Evolutionary conservation across 306 rosid species (phyloP).

Genomic region (Astragalus glycyphyllos): DNA sequence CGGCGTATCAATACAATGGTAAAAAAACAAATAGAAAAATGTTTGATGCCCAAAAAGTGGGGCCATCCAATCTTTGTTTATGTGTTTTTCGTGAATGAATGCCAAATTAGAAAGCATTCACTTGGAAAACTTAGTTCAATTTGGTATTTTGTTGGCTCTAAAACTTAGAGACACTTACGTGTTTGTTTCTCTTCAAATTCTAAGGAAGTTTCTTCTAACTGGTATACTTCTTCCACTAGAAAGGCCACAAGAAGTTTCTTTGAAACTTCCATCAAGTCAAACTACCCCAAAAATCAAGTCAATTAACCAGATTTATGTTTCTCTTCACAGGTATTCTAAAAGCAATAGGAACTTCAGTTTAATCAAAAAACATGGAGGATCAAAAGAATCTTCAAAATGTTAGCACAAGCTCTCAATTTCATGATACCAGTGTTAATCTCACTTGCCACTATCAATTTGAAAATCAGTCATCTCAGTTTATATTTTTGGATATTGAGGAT

Average conservation of each 20-base stretch:
- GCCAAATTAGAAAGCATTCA: too few species aligned
- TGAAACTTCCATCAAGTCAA: conserved; percentile 12
- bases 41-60: too few species aligned
- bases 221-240: neutral
- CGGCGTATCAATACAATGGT: too few species aligned
- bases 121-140: neutral
- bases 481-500: conserved; percentile 29
- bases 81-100: too few species aligned
- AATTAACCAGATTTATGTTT: neutral
- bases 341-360: neutral
- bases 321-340: conserved; percentile 19
- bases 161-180: neutral
- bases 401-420: conserved; percentile 15
- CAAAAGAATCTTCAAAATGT: neutral
- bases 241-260: conserved; percentile 39
- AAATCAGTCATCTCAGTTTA: conserved; percentile 52
- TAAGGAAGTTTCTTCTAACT: conserved; percentile 10
- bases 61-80: too few species aligned
- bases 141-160: neutral
- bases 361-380: conserved; percentile 38
- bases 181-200: conserved; percentile 8
- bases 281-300: conserved; percentile 10
- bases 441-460: conserved; percentile 51
- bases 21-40: too few species aligned
- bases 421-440: conserved; percentile 27